Evolutionary conservation across 306 rosid species (phyloP).

Genomic region (Elaeagnus macrophylla): DNA sequence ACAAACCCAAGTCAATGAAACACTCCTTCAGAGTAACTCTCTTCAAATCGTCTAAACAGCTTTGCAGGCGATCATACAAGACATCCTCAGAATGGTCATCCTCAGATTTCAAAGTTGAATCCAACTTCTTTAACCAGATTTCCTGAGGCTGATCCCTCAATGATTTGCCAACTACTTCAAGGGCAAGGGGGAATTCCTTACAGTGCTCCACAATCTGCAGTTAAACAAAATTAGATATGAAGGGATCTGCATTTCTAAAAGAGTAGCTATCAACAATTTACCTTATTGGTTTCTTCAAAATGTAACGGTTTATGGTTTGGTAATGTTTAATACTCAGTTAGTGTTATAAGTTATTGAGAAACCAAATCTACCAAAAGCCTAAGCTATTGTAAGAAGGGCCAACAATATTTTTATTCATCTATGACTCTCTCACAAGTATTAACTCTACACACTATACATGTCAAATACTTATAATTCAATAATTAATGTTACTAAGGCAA

Average conservation of each 20-base stretch:
- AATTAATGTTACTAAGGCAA: too few species aligned
- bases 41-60: conserved; percentile 15
- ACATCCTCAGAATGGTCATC: conserved; percentile 17
- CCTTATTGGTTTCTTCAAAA: background rate
- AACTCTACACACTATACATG: too few species aligned
- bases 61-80: conserved; percentile 35
- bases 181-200: conserved; percentile 48
- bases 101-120: conserved; percentile 13
- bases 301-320: background rate
- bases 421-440: too few species aligned
- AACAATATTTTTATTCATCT: too few species aligned
- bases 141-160: conserved; percentile 13
- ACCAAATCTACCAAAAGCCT: too few species aligned
- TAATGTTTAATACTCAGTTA: too few species aligned
- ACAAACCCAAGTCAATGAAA: conserved; percentile 54
- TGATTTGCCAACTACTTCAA: conserved; percentile 35
- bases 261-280: background rate
- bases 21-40: conserved; percentile 27
- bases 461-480: too few species aligned
- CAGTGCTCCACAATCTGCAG: conserved; percentile 47
- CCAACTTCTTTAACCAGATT: conserved; percentile 27
- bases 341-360: too few species aligned
- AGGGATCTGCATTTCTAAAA: background rate
- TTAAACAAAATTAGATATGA: background rate
- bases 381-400: too few species aligned